These are phyloP conservation scores for Verticillium albo-atrum DNA, from an alignment of 2,329 filamentous ascomycete genomes.

Conservation along the genomic window DNA sequence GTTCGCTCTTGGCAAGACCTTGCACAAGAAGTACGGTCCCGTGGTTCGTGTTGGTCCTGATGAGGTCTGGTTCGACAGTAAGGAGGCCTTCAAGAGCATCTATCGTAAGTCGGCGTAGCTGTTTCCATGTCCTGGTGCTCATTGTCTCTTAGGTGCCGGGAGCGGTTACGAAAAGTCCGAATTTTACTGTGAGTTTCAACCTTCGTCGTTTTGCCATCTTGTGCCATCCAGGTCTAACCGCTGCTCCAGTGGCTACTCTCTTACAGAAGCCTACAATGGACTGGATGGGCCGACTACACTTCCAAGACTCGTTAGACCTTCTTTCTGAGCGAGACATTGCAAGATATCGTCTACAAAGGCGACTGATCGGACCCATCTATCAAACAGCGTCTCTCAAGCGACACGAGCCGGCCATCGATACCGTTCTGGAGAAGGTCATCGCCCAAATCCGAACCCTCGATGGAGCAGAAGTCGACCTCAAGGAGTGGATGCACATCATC, in stretches of 20 bases:
- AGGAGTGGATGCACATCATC: conserved; percentile 54
- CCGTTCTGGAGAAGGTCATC: conserved; percentile 30
- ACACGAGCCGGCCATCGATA: conserved; percentile 35
- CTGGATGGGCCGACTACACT: conserved; percentile 27
- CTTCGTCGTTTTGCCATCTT: background rate
- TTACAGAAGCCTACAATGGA: conserved; percentile 37
- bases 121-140: background rate
- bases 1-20: conserved; percentile 31
- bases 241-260: conserved; percentile 37
- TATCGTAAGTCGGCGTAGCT: conserved; percentile 32
- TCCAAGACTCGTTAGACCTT: conserved; percentile 43
- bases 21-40: conserved; percentile 44
- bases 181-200: conserved; percentile 40
- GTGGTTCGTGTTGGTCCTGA: conserved; percentile 49
- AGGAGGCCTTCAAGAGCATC: conserved; percentile 41
- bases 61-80: conserved; percentile 48
- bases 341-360: conserved; percentile 44
- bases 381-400: conserved; percentile 35
- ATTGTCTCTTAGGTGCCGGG: conserved; percentile 30
- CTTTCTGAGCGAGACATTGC: conserved; percentile 42
- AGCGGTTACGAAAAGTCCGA: conserved; percentile 47
- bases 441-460: conserved; percentile 28
- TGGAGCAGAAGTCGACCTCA: conserved; percentile 39
- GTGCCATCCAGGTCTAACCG: background rate
- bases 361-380: conserved; percentile 45